phyloP scores from a whole-genome alignment of 2,329 filamentous ascomycete species.

The Claviceps africana region DNA sequence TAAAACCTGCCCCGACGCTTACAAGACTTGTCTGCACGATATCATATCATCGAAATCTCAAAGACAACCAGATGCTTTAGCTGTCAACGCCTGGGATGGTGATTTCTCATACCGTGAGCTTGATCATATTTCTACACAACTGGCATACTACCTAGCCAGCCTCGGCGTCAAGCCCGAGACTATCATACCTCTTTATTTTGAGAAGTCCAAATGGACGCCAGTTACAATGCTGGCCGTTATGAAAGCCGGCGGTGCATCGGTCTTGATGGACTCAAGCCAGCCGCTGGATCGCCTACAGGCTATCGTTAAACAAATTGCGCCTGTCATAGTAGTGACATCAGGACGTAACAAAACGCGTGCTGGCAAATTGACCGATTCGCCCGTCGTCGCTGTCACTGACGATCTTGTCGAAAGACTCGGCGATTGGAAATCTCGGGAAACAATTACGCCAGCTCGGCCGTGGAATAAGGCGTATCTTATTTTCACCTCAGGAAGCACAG shows the following conservation, averaged over 20 bases:
- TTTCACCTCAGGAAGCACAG: constrained; percentile 11
- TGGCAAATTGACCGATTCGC: constrained; percentile 1
- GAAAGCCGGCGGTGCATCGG: constrained; percentile 4
- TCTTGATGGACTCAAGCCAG: constrained; percentile 8
- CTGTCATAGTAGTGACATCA: constrained; percentile 10
- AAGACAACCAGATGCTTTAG: constrained; percentile 2
- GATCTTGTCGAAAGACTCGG: background rate
- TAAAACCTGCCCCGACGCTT: background rate
- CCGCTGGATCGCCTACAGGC: constrained; percentile 8
- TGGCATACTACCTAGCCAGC: constrained; percentile 5
- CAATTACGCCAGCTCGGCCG: background rate
- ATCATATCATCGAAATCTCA: background rate
- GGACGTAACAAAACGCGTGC: constrained; percentile 3
- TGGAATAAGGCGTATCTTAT: constrained; percentile 8
- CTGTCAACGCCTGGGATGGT: constrained; percentile 21
- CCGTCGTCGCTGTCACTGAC: background rate
- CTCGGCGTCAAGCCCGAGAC: constrained; percentile 2
- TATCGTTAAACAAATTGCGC: constrained; percentile 9
- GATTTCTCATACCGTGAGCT: constrained; percentile 24
- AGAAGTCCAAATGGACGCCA: constrained; percentile 6
- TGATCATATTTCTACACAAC: constrained; percentile 1
- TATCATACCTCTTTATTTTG: constrained; percentile 3
- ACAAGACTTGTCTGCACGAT: constrained; percentile 3
- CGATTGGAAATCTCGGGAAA: background rate
- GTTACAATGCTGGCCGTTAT: constrained; percentile 3